These are phyloP conservation scores for Posidonia oceanica DNA, from an alignment of 116 monocot genomes.

Conservation along the genomic window DNA sequence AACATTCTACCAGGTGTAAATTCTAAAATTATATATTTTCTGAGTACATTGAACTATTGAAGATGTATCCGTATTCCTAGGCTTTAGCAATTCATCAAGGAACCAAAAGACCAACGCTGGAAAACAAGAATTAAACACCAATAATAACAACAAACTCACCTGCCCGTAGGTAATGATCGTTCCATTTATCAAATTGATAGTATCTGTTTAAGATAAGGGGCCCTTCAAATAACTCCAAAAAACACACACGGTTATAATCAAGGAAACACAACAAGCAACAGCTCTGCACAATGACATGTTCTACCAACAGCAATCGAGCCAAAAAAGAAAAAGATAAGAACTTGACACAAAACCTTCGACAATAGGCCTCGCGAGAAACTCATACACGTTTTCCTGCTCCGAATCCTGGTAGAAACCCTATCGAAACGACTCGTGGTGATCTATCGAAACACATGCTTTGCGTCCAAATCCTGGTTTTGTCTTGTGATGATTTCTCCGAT, in stretches of 20 bases:
- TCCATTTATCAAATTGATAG: constrained; percentile 57
- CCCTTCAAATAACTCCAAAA: neutral
- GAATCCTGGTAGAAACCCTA: constrained; percentile 63
- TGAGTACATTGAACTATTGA: neutral
- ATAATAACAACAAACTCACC: constrained; percentile 16
- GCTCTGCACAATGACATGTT: too few species aligned
- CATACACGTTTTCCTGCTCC: constrained; percentile 51
- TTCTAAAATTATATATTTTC: neutral
- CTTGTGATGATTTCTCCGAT: too few species aligned
- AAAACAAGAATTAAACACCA: neutral
- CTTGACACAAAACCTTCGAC: constrained; percentile 76
- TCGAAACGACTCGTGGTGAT: too few species aligned
- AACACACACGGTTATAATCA: too few species aligned
- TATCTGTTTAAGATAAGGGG: too few species aligned
- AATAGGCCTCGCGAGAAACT: constrained; percentile 62
- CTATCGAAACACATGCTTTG: too few species aligned
- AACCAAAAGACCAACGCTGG: neutral
- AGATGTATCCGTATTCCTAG: neutral
- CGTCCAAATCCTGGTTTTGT: too few species aligned
- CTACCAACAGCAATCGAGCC: too few species aligned
- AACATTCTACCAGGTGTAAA: neutral
- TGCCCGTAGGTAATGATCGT: constrained; percentile 81
- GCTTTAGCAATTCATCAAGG: neutral
- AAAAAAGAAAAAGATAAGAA: too few species aligned
- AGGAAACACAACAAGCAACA: too few species aligned